Percentiles rank a stretch among this genome's conserved stretches.
These are phyloP conservation scores for Annulohypoxylon stygium DNA, from an alignment of 495 filamentous ascomycete genomes.

Conservation along the genomic window DNA sequence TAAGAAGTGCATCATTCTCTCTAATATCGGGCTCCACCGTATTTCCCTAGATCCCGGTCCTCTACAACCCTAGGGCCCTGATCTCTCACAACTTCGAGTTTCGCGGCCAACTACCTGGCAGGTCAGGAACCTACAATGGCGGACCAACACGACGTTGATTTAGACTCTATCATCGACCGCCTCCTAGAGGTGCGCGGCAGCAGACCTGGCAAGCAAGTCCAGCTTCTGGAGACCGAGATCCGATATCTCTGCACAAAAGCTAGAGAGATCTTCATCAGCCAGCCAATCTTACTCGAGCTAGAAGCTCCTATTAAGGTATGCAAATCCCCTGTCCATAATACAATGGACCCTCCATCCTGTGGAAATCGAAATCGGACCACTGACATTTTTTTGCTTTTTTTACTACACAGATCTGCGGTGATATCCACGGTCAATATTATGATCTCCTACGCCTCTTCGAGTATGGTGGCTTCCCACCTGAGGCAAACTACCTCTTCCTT, in stretches of 20 bases:
- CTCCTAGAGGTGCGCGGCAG: constrained; percentile 97
- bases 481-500: constrained; percentile 99
- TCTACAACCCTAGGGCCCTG: constrained; percentile 45
- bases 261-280: constrained; percentile 99
- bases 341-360: neutral
- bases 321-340: constrained; percentile 30
- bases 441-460: constrained; percentile 97
- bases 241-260: constrained; percentile 98
- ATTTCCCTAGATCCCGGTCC: constrained; percentile 38
- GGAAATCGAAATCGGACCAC: constrained; percentile 5
- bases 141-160: constrained; percentile 95
- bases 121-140: constrained; percentile 77
- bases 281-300: constrained; percentile 96
- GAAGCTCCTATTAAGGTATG: constrained; percentile 98
- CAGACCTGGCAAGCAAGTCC: constrained; percentile 97
- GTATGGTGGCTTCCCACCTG: constrained; percentile 98
- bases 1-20: constrained; percentile 54
- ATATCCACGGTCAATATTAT: constrained; percentile 99
- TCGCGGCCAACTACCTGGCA: constrained; percentile 58
- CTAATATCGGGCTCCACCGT: constrained; percentile 49
- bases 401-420: constrained; percentile 88
- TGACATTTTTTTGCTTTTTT: constrained; percentile 40
- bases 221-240: constrained; percentile 96
- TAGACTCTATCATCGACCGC: constrained; percentile 99
- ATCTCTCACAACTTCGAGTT: constrained; percentile 46